phyloP scores from a whole-genome alignment of 2,329 filamentous ascomycete species.

The Diplodia mutila region DNA sequence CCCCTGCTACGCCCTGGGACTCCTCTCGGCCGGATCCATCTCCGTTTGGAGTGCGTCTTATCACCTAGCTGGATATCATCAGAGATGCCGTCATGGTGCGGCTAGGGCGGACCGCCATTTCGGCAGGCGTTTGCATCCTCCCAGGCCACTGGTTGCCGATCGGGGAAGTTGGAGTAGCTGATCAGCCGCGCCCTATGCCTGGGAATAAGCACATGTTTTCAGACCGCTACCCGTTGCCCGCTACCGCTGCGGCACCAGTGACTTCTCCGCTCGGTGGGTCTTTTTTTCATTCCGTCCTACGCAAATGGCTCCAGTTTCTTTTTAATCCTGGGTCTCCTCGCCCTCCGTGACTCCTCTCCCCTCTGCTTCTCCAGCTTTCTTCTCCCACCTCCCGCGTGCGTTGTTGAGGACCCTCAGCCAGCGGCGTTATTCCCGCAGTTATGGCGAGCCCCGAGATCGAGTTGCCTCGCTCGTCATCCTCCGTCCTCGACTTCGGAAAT shows the following conservation, averaged over 20 bases:
- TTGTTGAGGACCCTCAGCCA: conserved; percentile 24
- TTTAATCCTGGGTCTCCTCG: conserved; percentile 6
- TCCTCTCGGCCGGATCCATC: not conserved
- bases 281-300: conserved; percentile 21
- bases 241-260: conserved; percentile 9
- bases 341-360: conserved; percentile 3
- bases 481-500: conserved; percentile 27
- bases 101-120: conserved; percentile 1
- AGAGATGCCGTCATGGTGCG: conserved; percentile 11
- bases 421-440: conserved; percentile 18
- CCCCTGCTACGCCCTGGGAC: not conserved
- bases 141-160: conserved; percentile 6
- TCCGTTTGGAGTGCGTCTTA: not conserved
- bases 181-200: conserved; percentile 10
- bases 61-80: not conserved
- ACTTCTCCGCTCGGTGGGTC: conserved; percentile 23
- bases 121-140: conserved; percentile 2
- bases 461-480: conserved; percentile 33
- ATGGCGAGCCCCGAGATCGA: conserved; percentile 47
- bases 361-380: conserved; percentile 4
- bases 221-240: conserved; percentile 22
- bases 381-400: conserved; percentile 17
- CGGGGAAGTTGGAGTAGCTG: conserved; percentile 18
- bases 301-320: conserved; percentile 2
- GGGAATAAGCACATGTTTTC: conserved; percentile 20